Conservation (phyloP, 371 early-diverging fungal species). For the Catenaria anguillulae region DNA sequence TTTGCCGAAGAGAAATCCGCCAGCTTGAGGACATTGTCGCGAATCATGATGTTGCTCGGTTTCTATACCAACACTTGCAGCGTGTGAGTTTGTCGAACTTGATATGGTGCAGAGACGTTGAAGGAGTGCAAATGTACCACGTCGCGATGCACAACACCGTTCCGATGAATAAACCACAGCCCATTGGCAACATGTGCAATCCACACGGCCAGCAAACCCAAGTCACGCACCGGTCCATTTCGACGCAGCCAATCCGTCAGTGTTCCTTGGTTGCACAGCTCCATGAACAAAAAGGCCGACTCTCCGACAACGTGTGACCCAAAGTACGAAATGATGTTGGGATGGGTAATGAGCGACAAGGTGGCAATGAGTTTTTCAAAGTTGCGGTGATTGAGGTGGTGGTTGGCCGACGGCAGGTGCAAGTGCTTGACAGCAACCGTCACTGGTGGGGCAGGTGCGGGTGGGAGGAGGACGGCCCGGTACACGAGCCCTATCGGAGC, state of each 20-base stretch:
- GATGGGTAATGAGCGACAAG: background rate
- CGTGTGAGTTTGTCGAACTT: too few species aligned
- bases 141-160: background rate
- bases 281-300: background rate
- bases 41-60: background rate
- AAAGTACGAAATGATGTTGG: background rate
- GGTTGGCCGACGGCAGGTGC: background rate
- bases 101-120: too few species aligned
- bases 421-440: background rate
- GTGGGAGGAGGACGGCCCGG: background rate
- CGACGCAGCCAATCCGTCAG: background rate
- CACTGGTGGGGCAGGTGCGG: background rate
- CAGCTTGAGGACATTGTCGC: background rate
- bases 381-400: background rate
- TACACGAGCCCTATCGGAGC: background rate
- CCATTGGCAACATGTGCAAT: background rate
- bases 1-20: background rate
- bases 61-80: background rate
- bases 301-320: background rate
- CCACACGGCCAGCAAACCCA: background rate
- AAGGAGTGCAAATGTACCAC: background rate
- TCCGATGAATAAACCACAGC: background rate
- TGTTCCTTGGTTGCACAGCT: background rate
- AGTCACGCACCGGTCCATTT: background rate
- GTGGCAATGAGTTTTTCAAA: background rate